Percentiles rank a stretch among this genome's conserved stretches.
These are phyloP conservation scores for Cyclostephanos tholiformis DNA, from an alignment of 108 stramenopile species.

Conservation along the genomic window DNA sequence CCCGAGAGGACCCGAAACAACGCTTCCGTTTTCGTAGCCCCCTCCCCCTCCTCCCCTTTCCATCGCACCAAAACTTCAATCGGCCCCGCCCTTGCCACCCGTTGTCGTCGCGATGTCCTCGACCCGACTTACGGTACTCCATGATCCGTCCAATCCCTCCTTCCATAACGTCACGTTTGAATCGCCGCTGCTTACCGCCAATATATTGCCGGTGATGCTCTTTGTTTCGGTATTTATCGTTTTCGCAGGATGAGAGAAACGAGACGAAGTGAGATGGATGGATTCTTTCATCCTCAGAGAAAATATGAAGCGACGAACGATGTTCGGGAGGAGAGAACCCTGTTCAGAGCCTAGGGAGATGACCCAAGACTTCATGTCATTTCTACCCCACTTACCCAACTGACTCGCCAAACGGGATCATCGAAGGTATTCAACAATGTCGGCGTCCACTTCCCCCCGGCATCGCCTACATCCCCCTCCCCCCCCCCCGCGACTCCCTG, in stretches of 20 bases:
- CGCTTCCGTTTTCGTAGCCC: too few relatives aligned
- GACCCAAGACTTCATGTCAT: too few relatives aligned
- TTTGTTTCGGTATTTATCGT: too few relatives aligned
- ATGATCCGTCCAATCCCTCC: constrained; percentile 76
- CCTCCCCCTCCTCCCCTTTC: not conserved
- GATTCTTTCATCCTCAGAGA: too few relatives aligned
- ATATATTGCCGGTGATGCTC: constrained; percentile 93
- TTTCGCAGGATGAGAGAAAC: too few relatives aligned
- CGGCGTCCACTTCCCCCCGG: constrained; percentile 72
- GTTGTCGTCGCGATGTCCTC: constrained; percentile 48
- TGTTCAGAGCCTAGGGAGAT: too few relatives aligned
- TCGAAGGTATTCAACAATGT: constrained; percentile 80
- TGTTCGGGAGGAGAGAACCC: too few relatives aligned
- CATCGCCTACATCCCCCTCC: constrained; percentile 26
- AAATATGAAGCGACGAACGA: too few relatives aligned
- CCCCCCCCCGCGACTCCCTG: constrained; percentile 43
- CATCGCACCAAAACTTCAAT: constrained; percentile 10
- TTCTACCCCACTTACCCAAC: constrained; percentile 61
- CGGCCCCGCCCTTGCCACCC: constrained; percentile 11
- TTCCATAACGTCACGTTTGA: constrained; percentile 96
- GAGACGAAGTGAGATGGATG: too few relatives aligned
- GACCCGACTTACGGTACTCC: constrained; percentile 69
- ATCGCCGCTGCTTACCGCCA: constrained; percentile 97
- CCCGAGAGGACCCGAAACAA: too few relatives aligned
- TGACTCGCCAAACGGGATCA: constrained; percentile 97